Evolutionary conservation across 768 basidiomycete species (phyloP), one percentile per base, ranked within the genome.

Genomic region (Tricholoma hemisulphureum): DNA sequence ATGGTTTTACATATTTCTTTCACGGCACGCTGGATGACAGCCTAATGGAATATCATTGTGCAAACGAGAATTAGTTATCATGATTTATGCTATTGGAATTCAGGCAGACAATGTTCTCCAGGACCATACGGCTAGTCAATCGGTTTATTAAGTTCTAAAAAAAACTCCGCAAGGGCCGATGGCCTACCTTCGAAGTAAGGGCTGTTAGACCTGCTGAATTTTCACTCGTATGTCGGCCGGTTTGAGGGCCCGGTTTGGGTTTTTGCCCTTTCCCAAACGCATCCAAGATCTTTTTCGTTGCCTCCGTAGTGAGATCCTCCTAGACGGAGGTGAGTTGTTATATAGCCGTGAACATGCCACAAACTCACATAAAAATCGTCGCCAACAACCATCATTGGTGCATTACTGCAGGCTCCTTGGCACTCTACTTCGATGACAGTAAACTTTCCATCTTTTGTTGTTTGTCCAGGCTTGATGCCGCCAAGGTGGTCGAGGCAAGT

Each of bases 391-490:
- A 99, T 80, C 97, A 98, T 98, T 45, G 92, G 93, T 24, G 94
- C 97, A 75, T 98, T 99, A 66, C 90, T 93, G 78, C 97, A 99
- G 54, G 97, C 96, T 56, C 97, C 97, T 67, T 98, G 88, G 74
- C 97, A 99, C 76, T 99, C 97, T 26, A 98, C 97, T 74, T 99
- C 97, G 57, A 99, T 82, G 41, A 98, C 87, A 9, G 97, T 97
- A 75, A 98, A 99, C 74, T 96, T 98, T 39, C 92, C 90, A 69
- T 99, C 94, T 71, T 84, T 83, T 11, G 97, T 97, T n/a, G 95
- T 95, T 70, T 92, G 84, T 6, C 96, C 96, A 21, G 91, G 87
- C 62, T 88, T 84, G 64, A 95, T 83, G 14, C 86, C 87, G 49
- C 90, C 89, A 20, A 98, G 84, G 66, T 97, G 91, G 52, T 79